Percentiles rank a stretch among this genome's conserved stretches.
These are phyloP conservation scores for Monilinia aucupariae DNA, from an alignment of 2,329 filamentous ascomycete species.

Conservation along the genomic window DNA sequence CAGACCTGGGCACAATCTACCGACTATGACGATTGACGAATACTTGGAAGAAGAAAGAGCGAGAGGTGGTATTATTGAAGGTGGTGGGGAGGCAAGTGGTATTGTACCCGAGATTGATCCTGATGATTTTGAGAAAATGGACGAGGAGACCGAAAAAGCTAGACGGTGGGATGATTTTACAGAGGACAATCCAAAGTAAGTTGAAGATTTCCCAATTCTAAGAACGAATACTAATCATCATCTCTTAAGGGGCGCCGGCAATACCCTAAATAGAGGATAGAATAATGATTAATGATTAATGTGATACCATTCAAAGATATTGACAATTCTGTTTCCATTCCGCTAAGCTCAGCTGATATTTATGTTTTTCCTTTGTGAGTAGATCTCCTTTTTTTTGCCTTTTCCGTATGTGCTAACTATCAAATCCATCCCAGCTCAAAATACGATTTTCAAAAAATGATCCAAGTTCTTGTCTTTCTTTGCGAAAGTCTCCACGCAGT, in stretches of 20 bases:
- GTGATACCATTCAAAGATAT: background rate
- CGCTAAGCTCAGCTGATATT: background rate
- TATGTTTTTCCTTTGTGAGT: background rate
- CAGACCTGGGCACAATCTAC: conserved; percentile 82
- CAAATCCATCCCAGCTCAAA: background rate
- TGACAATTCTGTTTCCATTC: background rate
- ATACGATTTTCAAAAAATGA: background rate
- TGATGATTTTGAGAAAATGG: conserved; percentile 81
- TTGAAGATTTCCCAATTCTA: background rate
- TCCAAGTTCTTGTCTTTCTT: background rate
- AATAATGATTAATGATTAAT: conserved; percentile 18
- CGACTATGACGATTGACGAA: conserved; percentile 97
- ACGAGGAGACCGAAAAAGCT: conserved; percentile 88
- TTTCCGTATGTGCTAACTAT: background rate
- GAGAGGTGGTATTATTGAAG: conserved; percentile 84
- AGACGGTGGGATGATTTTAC: conserved; percentile 92
- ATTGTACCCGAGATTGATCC: conserved; percentile 72
- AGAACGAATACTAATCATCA: conserved; percentile 15
- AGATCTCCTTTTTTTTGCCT: background rate
- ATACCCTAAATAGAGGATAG: conserved; percentile 73
- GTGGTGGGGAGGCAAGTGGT: conserved; percentile 72
- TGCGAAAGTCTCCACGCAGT: background rate
- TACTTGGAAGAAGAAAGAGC: conserved; percentile 87
- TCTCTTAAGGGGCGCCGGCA: conserved; percentile 56
- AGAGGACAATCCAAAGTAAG: conserved; percentile 73